These are phyloP conservation scores for Ophiostoma fasciatum DNA, from an alignment of 2,329 filamentous ascomycete species.

Conservation along the genomic window DNA sequence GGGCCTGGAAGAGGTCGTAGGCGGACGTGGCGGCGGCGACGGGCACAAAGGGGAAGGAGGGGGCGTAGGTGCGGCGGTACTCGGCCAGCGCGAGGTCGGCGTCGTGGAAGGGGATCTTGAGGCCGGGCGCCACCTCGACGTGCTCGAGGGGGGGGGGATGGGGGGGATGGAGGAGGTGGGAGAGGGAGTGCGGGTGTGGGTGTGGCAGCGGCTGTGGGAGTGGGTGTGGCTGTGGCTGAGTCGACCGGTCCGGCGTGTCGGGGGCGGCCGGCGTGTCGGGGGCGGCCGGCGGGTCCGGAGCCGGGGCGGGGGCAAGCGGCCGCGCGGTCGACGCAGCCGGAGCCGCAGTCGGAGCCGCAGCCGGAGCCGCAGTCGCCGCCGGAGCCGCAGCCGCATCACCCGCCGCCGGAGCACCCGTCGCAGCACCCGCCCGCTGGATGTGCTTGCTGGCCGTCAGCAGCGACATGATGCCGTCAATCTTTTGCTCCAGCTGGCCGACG, in stretches of 20 bases:
- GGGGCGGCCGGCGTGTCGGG: not conserved
- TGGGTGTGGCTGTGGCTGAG: not conserved
- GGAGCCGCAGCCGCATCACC: no score
- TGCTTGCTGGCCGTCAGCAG: constrained; percentile 20
- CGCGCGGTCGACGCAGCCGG: not conserved
- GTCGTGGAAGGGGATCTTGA: constrained; percentile 19
- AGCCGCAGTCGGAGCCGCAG: constrained; percentile 3
- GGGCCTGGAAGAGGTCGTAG: constrained; percentile 17
- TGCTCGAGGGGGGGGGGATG: constrained; percentile 4
- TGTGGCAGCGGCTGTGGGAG: not conserved
- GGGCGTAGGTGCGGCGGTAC: constrained; percentile 20
- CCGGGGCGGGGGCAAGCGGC: not conserved
- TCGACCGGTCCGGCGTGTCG: no score
- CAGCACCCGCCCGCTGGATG: constrained; percentile 9
- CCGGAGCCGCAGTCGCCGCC: no score
- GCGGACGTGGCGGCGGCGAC: constrained; percentile 15
- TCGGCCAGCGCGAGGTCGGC: constrained; percentile 19
- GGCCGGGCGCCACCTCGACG: constrained; percentile 22
- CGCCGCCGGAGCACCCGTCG: no score
- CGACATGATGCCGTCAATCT: constrained; percentile 25
- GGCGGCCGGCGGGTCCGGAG: not conserved
- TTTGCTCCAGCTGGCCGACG: constrained; percentile 24
- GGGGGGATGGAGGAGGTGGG: not conserved
- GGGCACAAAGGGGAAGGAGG: constrained; percentile 25
- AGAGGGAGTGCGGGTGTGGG: not conserved